phyloP scores from a whole-genome alignment of 116 monocot genomes.

The Iris pallida region DNA sequence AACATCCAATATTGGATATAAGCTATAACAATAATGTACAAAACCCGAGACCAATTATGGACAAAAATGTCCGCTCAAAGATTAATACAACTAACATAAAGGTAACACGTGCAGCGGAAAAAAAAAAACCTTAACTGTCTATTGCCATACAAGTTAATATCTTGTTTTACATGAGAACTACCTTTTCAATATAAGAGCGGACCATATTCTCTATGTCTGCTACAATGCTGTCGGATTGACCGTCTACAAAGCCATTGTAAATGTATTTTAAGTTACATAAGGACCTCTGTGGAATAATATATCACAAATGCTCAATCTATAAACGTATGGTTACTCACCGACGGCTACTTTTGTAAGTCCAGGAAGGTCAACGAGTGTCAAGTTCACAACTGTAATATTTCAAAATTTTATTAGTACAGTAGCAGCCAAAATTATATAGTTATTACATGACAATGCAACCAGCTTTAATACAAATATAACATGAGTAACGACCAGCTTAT shows the following conservation, averaged over 20 bases:
- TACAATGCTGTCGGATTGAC: slow-evolving; percentile 83
- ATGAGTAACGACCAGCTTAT: too few species aligned
- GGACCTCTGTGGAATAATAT: not conserved
- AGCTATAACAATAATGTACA: too few species aligned
- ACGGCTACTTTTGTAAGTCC: slow-evolving; percentile 96
- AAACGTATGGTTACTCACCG: slow-evolving; percentile 44
- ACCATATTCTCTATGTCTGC: slow-evolving; percentile 92
- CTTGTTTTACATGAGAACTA: slow-evolving; percentile 13
- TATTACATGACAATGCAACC: too few species aligned
- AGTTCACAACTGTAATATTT: slow-evolving; percentile 66
- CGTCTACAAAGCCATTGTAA: slow-evolving; percentile 42
- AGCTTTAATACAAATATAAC: too few species aligned
- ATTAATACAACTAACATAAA: too few species aligned
- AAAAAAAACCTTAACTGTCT: not conserved
- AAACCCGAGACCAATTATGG: too few species aligned
- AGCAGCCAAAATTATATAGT: too few species aligned
- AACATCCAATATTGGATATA: too few species aligned
- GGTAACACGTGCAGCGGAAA: too few species aligned
- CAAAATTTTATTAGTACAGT: too few species aligned
- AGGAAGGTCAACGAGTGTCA: slow-evolving; percentile 92
- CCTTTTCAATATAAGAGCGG: slow-evolving; percentile 89
- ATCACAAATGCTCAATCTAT: not conserved
- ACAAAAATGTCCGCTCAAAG: too few species aligned
- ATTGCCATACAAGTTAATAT: not conserved
- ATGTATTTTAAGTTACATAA: not conserved